A percentile compares a stretch with the other conserved stretches of the same genome.
Conservation (phyloP, 148 eudicot genomes). For the Selenicereus undatus region DNA sequence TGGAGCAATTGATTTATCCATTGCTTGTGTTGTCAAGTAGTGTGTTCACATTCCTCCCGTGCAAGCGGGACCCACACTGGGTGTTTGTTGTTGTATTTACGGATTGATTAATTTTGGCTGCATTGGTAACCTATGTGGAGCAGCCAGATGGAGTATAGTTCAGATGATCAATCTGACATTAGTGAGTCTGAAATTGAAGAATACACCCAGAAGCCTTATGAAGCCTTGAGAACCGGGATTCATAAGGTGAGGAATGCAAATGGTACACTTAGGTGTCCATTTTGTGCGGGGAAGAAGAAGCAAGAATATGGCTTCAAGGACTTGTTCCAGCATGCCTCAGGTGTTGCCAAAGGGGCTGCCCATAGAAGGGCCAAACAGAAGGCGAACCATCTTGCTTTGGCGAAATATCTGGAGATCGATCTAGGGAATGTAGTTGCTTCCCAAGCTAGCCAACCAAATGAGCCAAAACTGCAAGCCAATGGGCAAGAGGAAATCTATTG, state of each 20-base stretch:
- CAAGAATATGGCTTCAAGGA: slow-evolving; percentile 80
- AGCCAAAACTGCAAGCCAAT: slow-evolving; percentile 20
- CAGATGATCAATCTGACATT: slow-evolving; percentile 70
- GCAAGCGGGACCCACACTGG: too few relatives aligned
- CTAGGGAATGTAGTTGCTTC: slow-evolving; percentile 27
- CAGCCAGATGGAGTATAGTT: slow-evolving; percentile 46
- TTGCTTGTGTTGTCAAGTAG: background rate
- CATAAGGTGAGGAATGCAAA: slow-evolving; percentile 47
- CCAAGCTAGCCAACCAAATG: slow-evolving; percentile 22
- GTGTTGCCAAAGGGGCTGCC: slow-evolving; percentile 63
- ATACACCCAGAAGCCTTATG: slow-evolving; percentile 65
- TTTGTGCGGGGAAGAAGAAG: slow-evolving; percentile 87
- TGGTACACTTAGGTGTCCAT: slow-evolving; percentile 77
- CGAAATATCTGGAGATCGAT: slow-evolving; percentile 50
- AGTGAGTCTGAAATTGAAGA: slow-evolving; percentile 88
- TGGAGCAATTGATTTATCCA: too few relatives aligned
- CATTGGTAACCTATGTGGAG: background rate
- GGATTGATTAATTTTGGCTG: background rate
- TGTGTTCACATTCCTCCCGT: background rate
- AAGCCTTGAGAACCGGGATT: slow-evolving; percentile 45
- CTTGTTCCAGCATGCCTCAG: slow-evolving; percentile 70
- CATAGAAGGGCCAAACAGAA: slow-evolving; percentile 60
- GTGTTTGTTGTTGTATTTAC: background rate
- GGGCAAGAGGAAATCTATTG: slow-evolving; percentile 42
- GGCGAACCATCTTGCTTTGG: slow-evolving; percentile 65